Conservation (phyloP, 805 yeast species). For the Ogataea ramenticola region DNA sequence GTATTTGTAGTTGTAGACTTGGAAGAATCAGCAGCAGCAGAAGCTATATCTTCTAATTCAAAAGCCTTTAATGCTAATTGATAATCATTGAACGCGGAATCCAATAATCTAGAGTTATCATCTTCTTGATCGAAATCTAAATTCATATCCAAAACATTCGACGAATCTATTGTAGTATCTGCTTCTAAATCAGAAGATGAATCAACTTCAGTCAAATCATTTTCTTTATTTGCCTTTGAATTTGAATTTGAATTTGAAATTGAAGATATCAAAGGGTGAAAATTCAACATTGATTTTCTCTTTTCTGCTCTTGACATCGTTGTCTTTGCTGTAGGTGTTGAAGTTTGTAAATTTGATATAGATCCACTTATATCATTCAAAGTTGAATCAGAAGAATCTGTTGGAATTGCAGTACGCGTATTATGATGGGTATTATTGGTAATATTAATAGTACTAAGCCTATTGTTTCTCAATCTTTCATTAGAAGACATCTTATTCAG, state of each 20-base stretch:
- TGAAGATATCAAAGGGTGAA: too few relatives aligned
- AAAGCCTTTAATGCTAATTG: conserved; percentile 5
- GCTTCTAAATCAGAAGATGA: neutral
- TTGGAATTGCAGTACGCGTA: too few relatives aligned
- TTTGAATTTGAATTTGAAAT: neutral
- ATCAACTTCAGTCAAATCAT: neutral
- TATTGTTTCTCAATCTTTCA: neutral
- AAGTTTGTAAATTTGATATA: too few relatives aligned
- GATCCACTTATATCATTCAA: too few relatives aligned
- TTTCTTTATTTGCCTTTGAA: neutral
- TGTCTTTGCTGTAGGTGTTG: too few relatives aligned
- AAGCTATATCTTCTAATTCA: neutral
- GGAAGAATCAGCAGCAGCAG: neutral
- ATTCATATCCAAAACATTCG: neutral
- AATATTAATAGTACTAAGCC: too few relatives aligned
- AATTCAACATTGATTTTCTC: neutral
- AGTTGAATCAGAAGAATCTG: too few relatives aligned
- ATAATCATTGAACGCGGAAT: conserved; percentile 5
- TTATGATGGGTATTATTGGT: too few relatives aligned
- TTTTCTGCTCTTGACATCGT: neutral
- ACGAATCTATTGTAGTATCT: neutral
- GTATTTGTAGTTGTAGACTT: neutral
- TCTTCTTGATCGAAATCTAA: neutral
- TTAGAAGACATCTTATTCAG: neutral
- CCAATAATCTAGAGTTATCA: conserved; percentile 2